A percentile compares a stretch with the other conserved stretches of the same genome.
Conservation (phyloP, 176 grass and related monocot genomes). For the Hsuehochloa calcarea region DNA sequence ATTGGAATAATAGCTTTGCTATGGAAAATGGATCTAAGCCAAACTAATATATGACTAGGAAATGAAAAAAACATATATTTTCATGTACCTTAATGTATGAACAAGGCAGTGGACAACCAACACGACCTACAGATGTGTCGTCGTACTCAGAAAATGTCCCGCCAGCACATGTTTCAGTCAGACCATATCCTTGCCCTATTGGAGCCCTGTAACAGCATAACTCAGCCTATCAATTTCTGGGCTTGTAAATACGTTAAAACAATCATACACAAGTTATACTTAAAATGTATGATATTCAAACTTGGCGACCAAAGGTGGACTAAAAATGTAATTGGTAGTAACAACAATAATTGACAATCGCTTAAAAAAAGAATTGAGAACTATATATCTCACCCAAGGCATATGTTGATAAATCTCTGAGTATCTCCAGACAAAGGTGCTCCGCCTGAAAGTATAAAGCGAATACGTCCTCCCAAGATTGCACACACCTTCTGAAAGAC, state of each 20-base stretch:
- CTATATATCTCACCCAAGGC: constrained; percentile 77
- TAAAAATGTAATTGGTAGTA: neutral
- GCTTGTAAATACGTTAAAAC: neutral
- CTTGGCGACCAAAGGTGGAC: neutral
- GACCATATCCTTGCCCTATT: constrained; percentile 95
- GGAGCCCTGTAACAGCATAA: constrained; percentile 61
- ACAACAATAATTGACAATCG: neutral
- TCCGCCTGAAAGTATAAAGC: constrained; percentile 87
- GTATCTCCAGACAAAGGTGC: constrained; percentile 82
- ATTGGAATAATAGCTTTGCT: neutral
- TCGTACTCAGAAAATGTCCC: constrained; percentile 89
- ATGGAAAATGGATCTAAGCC: neutral
- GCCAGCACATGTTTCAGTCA: constrained; percentile 93
- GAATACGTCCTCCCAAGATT: constrained; percentile 73
- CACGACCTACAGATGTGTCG: constrained; percentile 84
- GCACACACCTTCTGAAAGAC: constrained; percentile 77
- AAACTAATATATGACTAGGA: neutral
- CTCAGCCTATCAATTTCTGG: neutral
- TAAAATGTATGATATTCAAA: constrained; percentile 5
- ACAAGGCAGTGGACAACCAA: constrained; percentile 83
- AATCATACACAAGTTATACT: constrained; percentile 4
- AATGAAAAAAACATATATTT: neutral
- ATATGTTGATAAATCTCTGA: constrained; percentile 98
- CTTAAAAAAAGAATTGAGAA: neutral
- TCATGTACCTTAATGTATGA: constrained; percentile 76